Evolutionary conservation across 164 flowering plant species (phyloP).

Genomic region (Magnolia officinalis): DNA sequence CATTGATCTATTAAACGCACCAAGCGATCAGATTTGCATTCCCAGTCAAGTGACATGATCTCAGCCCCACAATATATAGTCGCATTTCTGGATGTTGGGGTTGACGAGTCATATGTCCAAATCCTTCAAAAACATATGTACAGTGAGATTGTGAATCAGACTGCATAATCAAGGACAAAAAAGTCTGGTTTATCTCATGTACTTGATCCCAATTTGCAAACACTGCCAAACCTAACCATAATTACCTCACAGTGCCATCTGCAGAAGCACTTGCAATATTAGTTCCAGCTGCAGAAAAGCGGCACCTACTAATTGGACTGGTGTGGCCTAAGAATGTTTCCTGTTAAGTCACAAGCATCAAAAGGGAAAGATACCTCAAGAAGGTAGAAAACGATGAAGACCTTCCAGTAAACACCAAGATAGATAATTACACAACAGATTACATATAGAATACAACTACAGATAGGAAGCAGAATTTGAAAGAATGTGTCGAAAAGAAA

Average conservation of each 20-base stretch:
- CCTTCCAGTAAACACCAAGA: neutral
- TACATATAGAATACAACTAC: neutral
- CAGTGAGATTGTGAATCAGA: neutral
- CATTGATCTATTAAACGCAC: conserved; percentile 33
- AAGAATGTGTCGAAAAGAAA: neutral
- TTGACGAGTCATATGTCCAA: conserved; percentile 90
- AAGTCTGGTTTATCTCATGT: neutral
- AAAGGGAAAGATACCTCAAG: neutral
- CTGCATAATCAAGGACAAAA: neutral
- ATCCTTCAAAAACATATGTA: conserved; percentile 43
- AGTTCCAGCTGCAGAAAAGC: conserved; percentile 88
- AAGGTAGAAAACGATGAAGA: neutral
- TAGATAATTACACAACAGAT: neutral
- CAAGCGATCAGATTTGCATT: conserved; percentile 91
- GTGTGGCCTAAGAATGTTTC: conserved; percentile 95
- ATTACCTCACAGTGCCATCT: conserved; percentile 95
- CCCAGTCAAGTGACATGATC: conserved; percentile 96
- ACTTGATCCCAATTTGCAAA: neutral
- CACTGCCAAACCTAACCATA: neutral
- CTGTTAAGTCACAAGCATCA: conserved; percentile 25
- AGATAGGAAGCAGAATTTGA: neutral
- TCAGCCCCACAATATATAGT: conserved; percentile 94
- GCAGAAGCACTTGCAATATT: conserved; percentile 95
- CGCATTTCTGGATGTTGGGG: conserved; percentile 85
- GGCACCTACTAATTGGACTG: conserved; percentile 81